phyloP scores from a whole-genome alignment of 163 green algal genomes.

The Scenedesmus sp. region DNA sequence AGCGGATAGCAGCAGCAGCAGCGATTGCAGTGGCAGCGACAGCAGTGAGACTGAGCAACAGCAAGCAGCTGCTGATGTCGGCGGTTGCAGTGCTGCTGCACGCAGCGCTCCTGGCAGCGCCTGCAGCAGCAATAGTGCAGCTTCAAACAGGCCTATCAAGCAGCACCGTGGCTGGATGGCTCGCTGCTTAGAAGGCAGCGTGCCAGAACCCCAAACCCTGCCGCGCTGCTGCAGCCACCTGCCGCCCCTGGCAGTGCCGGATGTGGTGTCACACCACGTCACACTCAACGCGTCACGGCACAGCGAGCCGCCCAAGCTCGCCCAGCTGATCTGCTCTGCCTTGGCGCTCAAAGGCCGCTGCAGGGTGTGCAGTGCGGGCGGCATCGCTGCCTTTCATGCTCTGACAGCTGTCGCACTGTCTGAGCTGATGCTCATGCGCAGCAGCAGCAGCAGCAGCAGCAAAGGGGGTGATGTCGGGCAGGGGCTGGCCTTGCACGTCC shows the following conservation, averaged over 20 bases:
- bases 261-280: neutral
- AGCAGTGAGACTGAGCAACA: neutral
- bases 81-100: neutral
- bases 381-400: slow-evolving; percentile 26
- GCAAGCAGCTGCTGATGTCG: neutral
- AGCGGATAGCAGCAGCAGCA: neutral
- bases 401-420: slow-evolving; percentile 9
- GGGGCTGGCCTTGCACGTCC: slow-evolving; percentile 9
- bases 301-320: neutral
- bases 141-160: neutral
- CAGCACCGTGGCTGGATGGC: slow-evolving; percentile 11
- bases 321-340: neutral
- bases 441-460: neutral
- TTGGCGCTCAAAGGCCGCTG: neutral
- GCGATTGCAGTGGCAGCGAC: neutral
- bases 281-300: neutral
- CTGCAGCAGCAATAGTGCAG: slow-evolving; percentile 37
- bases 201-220: neutral
- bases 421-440: slow-evolving; percentile 21
- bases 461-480: neutral
- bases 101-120: neutral
- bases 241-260: slow-evolving; percentile 12
- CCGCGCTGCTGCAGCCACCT: neutral
- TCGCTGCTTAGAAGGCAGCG: neutral
- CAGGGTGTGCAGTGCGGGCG: slow-evolving; percentile 13